A percentile compares a stretch with the other conserved stretches of the same genome.
phyloP scores from a whole-genome alignment of 2,329 filamentous ascomycete genomes.

The Pseudocercospora vitis region DNA sequence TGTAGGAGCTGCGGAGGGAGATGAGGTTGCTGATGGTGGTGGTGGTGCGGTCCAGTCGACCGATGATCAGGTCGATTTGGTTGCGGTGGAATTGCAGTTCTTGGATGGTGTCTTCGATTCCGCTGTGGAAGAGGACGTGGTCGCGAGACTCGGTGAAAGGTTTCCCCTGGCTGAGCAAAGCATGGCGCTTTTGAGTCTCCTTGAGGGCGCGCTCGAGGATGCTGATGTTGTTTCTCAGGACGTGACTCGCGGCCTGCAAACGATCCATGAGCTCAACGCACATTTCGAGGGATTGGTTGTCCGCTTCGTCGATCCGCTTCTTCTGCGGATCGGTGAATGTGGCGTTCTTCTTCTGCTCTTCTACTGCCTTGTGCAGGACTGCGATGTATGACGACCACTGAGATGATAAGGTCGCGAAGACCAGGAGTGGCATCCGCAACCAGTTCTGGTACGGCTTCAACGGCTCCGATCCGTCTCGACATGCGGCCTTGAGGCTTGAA shows the following conservation, averaged over 20 bases:
- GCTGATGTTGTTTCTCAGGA: conserved; percentile 12
- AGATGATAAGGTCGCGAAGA: conserved; percentile 5
- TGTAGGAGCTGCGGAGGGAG: conserved; percentile 5
- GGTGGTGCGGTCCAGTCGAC: conserved; percentile 6
- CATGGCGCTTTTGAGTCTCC: no score
- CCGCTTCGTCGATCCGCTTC: conserved; percentile 11
- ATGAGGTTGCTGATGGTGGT: conserved; percentile 11
- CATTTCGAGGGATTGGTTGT: conserved; percentile 8
- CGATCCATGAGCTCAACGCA: conserved; percentile 14
- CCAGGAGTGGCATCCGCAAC: conserved; percentile 2
- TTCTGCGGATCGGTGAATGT: conserved; percentile 8
- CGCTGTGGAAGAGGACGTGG: background rate
- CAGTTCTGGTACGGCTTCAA: conserved; percentile 13
- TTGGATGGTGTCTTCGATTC: conserved; percentile 1
- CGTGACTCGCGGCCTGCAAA: conserved; percentile 13
- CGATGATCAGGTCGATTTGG: conserved; percentile 14
- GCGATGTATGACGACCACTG: conserved; percentile 12
- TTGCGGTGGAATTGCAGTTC: conserved; percentile 15
- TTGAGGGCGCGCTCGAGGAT: conserved; percentile 10
- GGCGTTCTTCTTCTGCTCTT: conserved; percentile 10
- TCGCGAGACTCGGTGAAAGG: background rate
- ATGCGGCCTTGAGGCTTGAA: background rate
- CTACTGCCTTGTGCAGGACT: conserved; percentile 14
- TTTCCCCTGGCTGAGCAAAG: background rate
- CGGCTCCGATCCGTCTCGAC: background rate